phyloP scores from a whole-genome alignment of 2,329 filamentous ascomycete species.

The Ascochyta viciae-villosae region DNA sequence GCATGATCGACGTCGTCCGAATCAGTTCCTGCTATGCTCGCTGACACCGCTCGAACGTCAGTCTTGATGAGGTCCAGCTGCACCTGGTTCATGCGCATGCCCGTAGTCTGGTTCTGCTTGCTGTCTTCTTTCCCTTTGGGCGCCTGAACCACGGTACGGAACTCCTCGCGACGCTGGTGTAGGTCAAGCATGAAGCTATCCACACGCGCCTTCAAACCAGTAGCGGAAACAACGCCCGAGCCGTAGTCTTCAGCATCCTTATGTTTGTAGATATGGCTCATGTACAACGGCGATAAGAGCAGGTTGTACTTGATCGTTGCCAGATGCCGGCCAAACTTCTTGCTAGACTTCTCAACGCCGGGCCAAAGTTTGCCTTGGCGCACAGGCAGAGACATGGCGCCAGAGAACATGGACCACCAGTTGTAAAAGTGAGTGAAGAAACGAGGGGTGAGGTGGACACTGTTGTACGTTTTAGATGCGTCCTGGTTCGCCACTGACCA shows the following conservation, averaged over 20 bases:
- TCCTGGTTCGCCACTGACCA: conserved; percentile 80
- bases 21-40: conserved; percentile 82
- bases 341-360: conserved; percentile 92
- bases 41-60: conserved; percentile 91
- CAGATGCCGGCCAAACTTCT: conserved; percentile 95
- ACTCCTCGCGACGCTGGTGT: conserved; percentile 91
- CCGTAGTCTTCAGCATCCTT: conserved; percentile 90
- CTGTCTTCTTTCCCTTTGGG: conserved; percentile 62
- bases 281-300: conserved; percentile 87
- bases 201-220: conserved; percentile 92
- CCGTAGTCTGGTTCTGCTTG: conserved; percentile 81
- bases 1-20: conserved; percentile 74
- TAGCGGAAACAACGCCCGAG: conserved; percentile 82
- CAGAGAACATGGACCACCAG: conserved; percentile 97
- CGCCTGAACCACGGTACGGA: conserved; percentile 80
- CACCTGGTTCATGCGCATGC: conserved; percentile 94
- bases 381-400: conserved; percentile 91
- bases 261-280: conserved; percentile 98
- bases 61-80: conserved; percentile 91
- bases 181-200: conserved; percentile 98
- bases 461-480: conserved; percentile 91
- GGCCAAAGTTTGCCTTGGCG: conserved; percentile 92
- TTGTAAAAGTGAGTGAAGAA: conserved; percentile 99
- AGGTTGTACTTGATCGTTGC: conserved; percentile 99
- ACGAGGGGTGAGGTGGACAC: conserved; percentile 89